These are phyloP conservation scores for Neohortaea acidophila DNA, from an alignment of 495 filamentous ascomycete genomes.

Conservation along the genomic window DNA sequence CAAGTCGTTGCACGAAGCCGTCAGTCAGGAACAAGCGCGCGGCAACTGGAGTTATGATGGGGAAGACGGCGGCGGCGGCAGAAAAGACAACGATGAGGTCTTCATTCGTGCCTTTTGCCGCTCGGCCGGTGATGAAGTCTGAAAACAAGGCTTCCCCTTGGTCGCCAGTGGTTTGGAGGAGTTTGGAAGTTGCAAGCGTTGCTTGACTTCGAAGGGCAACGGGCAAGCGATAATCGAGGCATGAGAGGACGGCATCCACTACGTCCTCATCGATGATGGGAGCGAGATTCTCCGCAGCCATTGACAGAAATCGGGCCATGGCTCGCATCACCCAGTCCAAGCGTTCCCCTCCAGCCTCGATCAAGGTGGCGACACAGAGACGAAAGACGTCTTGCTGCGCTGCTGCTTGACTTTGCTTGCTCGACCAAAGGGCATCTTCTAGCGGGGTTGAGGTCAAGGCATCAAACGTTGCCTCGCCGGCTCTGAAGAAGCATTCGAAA, in stretches of 20 bases:
- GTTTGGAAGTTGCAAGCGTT: slow-evolving; percentile 59
- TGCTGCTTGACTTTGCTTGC: slow-evolving; percentile 34
- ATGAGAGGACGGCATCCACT: slow-evolving; percentile 63
- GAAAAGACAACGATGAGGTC: slow-evolving; percentile 68
- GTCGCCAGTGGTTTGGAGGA: slow-evolving; percentile 59
- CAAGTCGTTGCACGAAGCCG: slow-evolving; percentile 57
- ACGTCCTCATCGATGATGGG: slow-evolving; percentile 58
- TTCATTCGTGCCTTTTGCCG: slow-evolving; percentile 39
- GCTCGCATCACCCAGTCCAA: slow-evolving; percentile 46
- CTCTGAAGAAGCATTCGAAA: slow-evolving; percentile 42
- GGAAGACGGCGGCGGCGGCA: slow-evolving; percentile 72
- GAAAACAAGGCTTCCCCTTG: slow-evolving; percentile 48
- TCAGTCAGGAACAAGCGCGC: slow-evolving; percentile 68
- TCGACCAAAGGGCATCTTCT: slow-evolving; percentile 42
- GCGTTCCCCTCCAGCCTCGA: slow-evolving; percentile 44
- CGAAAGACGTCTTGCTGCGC: slow-evolving; percentile 47
- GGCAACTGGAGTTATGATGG: slow-evolving; percentile 55
- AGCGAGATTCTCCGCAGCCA: slow-evolving; percentile 44
- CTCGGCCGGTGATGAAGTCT: slow-evolving; percentile 45
- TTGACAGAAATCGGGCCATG: slow-evolving; percentile 45
- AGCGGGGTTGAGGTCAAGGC: slow-evolving; percentile 42
- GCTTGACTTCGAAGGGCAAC: slow-evolving; percentile 55
- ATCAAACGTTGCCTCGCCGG: slow-evolving; percentile 46
- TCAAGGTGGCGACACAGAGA: slow-evolving; percentile 47
- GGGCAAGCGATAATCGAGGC: slow-evolving; percentile 60